Evolutionary conservation across 345 rosid species (phyloP), one percentile per base, ranked within the genome.

Genomic region (Populus alba): DNA sequence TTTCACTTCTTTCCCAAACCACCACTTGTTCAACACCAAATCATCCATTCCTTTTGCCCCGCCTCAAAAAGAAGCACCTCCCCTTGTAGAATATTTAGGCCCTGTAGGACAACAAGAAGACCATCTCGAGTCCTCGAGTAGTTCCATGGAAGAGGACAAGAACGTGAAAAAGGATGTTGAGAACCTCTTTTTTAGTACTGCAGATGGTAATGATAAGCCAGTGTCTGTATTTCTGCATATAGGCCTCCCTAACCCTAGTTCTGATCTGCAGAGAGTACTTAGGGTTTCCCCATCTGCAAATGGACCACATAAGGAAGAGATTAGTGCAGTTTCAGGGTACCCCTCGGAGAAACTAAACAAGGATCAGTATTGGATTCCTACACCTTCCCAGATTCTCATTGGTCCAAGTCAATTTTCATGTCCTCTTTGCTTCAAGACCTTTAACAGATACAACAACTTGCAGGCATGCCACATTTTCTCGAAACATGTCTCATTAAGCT

Each of bases 381-480:
- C 90, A 22, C 87, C 88, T 75, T 75, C 88, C 73, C 91, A 90
- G 88, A 90, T 88, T 81, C 90, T 90, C 62, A 75, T 84, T 76
- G 93, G 93, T 73, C 91, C 91, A 49, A 84, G 85, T 9, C 91
- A 87, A 72, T 90, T 88, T 78, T 79, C 91, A 43, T 90, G 90
- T 78, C 85, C 88, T 59, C 81, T 87, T 83, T 90, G 91, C 80
- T 38, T 29, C 76, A 90, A 90, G 75, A 87, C 85, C 87, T 90
- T 90, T 73, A 90, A 87, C 81, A 86, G 91, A 83, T 83, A 88
- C 83, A 90, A 88, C 76, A 88, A 90, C 79, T 81, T 88, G 75
- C 93, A 90, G 91, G 93, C 87, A 71, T 53, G 66, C 51, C 62
- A 59, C 37, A 43, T 43, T 43, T 9, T 29, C 17, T 20, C 5